phyloP scores from a whole-genome alignment of 2,329 filamentous ascomycete species.

The Didymosphaeria variabile region DNA sequence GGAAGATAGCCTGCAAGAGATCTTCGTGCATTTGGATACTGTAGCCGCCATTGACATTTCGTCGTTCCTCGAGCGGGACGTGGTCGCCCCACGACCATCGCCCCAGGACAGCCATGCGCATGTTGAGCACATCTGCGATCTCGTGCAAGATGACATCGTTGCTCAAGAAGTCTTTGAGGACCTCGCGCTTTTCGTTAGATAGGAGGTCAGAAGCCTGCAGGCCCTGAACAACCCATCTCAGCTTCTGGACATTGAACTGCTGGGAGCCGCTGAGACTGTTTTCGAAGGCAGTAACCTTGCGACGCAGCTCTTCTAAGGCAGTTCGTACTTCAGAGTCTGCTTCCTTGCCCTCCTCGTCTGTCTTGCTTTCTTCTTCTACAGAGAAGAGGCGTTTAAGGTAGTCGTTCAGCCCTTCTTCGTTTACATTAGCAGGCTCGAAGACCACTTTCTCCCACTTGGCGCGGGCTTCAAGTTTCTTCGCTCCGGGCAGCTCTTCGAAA shows the following conservation, averaged over 20 bases:
- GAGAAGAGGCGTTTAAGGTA: constrained; percentile 39
- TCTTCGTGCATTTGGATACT: constrained; percentile 44
- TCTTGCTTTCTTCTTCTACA: constrained; percentile 25
- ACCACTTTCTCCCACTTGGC: constrained; percentile 43
- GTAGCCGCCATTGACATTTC: constrained; percentile 40
- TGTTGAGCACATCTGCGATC: constrained; percentile 44
- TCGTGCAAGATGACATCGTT: constrained; percentile 44
- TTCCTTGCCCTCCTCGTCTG: constrained; percentile 27
- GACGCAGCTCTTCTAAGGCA: constrained; percentile 28
- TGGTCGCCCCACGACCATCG: constrained; percentile 43
- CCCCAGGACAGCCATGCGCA: constrained; percentile 37
- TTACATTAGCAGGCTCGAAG: constrained; percentile 38
- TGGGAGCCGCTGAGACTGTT: constrained; percentile 23
- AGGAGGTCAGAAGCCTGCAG: constrained; percentile 58
- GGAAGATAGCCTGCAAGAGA: constrained; percentile 43
- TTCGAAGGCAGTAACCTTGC: constrained; percentile 34
- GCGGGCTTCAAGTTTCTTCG: constrained; percentile 41
- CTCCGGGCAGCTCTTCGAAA: constrained; percentile 43
- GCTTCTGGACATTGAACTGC: constrained; percentile 44
- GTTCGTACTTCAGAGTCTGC: constrained; percentile 22
- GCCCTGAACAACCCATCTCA: constrained; percentile 55
- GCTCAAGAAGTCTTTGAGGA: constrained; percentile 42
- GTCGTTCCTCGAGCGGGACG: constrained; percentile 40
- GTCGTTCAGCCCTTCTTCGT: constrained; percentile 28
- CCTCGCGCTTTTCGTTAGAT: constrained; percentile 48